phyloP scores from a whole-genome alignment of 495 filamentous ascomycete genomes.

The Tuber microsphaerosporum region DNA sequence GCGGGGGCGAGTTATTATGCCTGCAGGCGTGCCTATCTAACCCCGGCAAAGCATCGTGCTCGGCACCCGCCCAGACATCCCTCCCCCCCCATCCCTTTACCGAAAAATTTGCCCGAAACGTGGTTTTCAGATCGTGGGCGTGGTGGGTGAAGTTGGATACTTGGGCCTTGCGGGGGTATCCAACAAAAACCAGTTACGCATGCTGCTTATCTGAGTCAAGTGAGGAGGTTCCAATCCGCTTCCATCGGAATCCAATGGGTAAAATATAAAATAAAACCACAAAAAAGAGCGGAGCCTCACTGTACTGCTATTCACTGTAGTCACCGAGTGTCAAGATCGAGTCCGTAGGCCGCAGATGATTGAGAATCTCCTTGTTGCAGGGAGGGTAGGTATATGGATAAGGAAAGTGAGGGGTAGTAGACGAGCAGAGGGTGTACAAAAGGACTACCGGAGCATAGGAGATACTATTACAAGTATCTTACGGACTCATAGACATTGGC shows the following conservation, averaged over 20 bases:
- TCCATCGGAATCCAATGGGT: background rate
- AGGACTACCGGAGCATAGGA: background rate
- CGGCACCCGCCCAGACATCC: constrained; percentile 43
- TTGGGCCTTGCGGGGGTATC: background rate
- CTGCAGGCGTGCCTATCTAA: constrained; percentile 54
- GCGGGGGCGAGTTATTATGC: constrained; percentile 44
- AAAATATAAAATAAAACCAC: background rate
- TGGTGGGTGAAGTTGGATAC: constrained; percentile 13
- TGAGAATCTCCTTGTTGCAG: background rate
- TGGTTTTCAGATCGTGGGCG: constrained; percentile 43
- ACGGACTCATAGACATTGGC: background rate
- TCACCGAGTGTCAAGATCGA: background rate
- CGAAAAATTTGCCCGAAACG: constrained; percentile 43
- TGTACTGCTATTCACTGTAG: background rate
- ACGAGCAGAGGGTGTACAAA: background rate
- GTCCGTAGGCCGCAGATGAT: background rate
- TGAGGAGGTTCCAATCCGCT: background rate
- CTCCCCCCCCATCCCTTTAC: constrained; percentile 36
- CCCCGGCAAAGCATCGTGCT: constrained; percentile 45
- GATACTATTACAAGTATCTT: background rate
- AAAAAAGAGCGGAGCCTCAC: background rate
- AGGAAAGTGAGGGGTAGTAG: background rate
- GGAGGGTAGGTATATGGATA: background rate
- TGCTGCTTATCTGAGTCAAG: background rate
- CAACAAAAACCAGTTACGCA: background rate